These are phyloP conservation scores for Rhizoctonia solani DNA, from an alignment of 1,284 basidiomycete genomes.

Conservation along the genomic window DNA sequence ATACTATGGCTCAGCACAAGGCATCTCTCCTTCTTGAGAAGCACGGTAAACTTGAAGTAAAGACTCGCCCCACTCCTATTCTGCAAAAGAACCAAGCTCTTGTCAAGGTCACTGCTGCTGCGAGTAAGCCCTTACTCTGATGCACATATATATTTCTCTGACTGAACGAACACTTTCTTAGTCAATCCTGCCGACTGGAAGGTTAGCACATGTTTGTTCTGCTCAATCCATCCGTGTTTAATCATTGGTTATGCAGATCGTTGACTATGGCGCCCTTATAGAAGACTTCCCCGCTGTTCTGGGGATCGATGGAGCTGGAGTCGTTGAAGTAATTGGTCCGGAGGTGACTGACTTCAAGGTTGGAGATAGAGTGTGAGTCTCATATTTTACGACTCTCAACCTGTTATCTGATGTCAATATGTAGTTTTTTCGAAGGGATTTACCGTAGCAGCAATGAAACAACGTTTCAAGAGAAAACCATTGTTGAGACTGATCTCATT, in stretches of 20 bases:
- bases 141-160: background rate
- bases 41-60: slow-evolving; percentile 45
- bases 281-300: slow-evolving; percentile 21
- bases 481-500: too few species aligned
- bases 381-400: background rate
- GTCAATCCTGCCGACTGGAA: slow-evolving; percentile 26
- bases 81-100: slow-evolving; percentile 52
- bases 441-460: slow-evolving; percentile 6
- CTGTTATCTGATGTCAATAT: background rate
- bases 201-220: background rate
- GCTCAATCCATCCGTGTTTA: background rate
- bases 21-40: slow-evolving; percentile 42
- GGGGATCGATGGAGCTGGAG: slow-evolving; percentile 30
- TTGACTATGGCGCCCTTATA: background rate
- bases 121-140: background rate
- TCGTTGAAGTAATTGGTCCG: slow-evolving; percentile 2
- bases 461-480: too few species aligned
- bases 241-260: background rate
- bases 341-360: slow-evolving; percentile 1
- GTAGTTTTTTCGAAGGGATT: slow-evolving; percentile 23
- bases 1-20: slow-evolving; percentile 35
- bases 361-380: slow-evolving; percentile 30
- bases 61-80: too few species aligned
- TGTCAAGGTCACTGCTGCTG: slow-evolving; percentile 50
- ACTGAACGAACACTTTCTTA: background rate